phyloP scores from a whole-genome alignment of 768 basidiomycete species.

The Collybia sordida region DNA sequence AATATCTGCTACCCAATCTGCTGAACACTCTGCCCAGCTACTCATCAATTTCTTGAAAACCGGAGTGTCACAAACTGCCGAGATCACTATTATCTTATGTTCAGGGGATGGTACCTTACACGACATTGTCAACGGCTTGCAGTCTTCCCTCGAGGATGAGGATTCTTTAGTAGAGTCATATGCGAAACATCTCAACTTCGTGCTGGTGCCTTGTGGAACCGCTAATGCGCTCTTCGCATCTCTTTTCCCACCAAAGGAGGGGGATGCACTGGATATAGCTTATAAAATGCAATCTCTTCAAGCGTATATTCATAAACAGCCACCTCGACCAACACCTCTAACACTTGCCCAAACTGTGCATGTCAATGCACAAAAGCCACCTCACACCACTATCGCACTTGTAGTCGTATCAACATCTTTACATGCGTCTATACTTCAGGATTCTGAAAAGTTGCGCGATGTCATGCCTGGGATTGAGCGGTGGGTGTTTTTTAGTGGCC shows the following conservation, averaged over 20 bases:
- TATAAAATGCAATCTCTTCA: constrained; percentile 59
- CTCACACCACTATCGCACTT: constrained; percentile 43
- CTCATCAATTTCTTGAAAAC: constrained; percentile 39
- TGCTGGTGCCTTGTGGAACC: constrained; percentile 77
- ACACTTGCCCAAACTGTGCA: constrained; percentile 47
- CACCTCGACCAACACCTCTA: constrained; percentile 38
- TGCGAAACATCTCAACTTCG: constrained; percentile 37
- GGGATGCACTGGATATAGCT: constrained; percentile 15
- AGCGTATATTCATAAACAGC: constrained; percentile 39
- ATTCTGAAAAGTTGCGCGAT: constrained; percentile 74
- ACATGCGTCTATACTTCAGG: constrained; percentile 81
- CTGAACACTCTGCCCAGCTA: constrained; percentile 54
- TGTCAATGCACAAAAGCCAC: constrained; percentile 18
- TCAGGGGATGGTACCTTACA: constrained; percentile 95
- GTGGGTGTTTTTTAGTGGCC: constrained; percentile 15
- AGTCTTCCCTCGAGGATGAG: constrained; percentile 31
- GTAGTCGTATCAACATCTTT: constrained; percentile 87
- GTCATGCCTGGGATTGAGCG: constrained; percentile 72
- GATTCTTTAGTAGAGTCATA: constrained; percentile 14
- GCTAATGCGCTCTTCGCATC: constrained; percentile 89
- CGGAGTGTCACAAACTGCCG: constrained; percentile 15
- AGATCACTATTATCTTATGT: constrained; percentile 54
- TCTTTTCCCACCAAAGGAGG: constrained; percentile 55
- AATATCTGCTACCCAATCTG: constrained; percentile 46
- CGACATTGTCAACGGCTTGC: constrained; percentile 69